These are phyloP conservation scores for Mycena kentingensis DNA, from an alignment of 768 basidiomycete species.

Conservation along the genomic window DNA sequence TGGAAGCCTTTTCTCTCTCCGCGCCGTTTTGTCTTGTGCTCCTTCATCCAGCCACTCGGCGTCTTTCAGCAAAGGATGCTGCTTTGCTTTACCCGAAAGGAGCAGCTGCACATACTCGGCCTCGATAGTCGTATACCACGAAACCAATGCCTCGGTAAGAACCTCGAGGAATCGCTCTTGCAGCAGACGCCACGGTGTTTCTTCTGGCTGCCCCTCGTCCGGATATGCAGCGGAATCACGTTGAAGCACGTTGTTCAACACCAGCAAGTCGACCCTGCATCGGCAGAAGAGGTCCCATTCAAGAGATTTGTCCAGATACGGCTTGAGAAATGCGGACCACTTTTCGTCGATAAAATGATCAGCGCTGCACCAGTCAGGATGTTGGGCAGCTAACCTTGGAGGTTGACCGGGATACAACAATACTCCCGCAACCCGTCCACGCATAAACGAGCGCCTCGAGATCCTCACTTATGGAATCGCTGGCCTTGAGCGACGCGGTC, in stretches of 20 bases:
- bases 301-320: constrained; percentile 42
- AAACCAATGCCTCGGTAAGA: constrained; percentile 54
- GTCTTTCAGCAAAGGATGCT: constrained; percentile 51
- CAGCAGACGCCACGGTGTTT: constrained; percentile 39
- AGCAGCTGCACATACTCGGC: constrained; percentile 58
- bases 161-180: constrained; percentile 55
- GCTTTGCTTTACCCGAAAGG: constrained; percentile 58
- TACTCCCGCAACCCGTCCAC: constrained; percentile 71
- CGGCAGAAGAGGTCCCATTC: constrained; percentile 46
- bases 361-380: not conserved
- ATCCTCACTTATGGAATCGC: constrained; percentile 29
- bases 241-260: constrained; percentile 57
- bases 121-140: constrained; percentile 51
- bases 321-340: constrained; percentile 61
- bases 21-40: too few species aligned
- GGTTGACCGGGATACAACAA: constrained; percentile 46
- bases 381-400: not conserved
- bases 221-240: constrained; percentile 62
- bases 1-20: not conserved
- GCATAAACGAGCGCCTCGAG: constrained; percentile 65
- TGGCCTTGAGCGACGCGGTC: constrained; percentile 35
- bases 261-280: constrained; percentile 61
- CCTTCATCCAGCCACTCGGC: constrained; percentile 21
- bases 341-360: constrained; percentile 23
- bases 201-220: constrained; percentile 44